phyloP scores from a whole-genome alignment of 129 eudicot genomes.

The Lactuca sativa region DNA sequence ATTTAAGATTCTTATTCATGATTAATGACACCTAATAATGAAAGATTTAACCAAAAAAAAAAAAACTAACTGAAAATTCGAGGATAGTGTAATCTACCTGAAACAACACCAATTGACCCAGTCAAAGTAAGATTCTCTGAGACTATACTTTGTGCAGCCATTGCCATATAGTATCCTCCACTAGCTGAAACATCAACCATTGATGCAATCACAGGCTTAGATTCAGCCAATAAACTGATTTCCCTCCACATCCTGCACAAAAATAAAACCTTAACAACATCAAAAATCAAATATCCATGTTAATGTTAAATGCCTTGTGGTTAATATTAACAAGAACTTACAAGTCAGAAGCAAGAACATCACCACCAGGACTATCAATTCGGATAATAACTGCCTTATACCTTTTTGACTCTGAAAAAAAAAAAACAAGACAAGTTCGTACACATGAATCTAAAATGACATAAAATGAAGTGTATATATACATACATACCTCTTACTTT shows the following conservation, averaged over 20 bases:
- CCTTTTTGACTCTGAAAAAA: constrained; percentile 61
- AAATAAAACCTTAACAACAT: neutral
- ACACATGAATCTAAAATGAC: neutral
- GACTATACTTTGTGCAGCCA: constrained; percentile 75
- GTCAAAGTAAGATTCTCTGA: constrained; percentile 86
- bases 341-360: constrained; percentile 91
- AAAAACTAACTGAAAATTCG: neutral
- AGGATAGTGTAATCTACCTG: constrained; percentile 37
- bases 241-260: constrained; percentile 90
- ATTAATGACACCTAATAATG: no score
- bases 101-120: constrained; percentile 87
- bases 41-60: neutral
- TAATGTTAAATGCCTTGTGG: neutral
- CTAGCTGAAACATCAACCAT: constrained; percentile 95
- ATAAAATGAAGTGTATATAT: neutral
- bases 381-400: constrained; percentile 79
- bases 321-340: constrained; percentile 40
- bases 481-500: constrained; percentile 50
- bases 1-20: no score
- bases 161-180: constrained; percentile 98
- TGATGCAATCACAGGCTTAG: constrained; percentile 88
- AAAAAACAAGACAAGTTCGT: neutral
- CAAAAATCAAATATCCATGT: no score
- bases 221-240: constrained; percentile 64
- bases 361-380: constrained; percentile 96